Conservation (phyloP, 805 yeast genomes). For the Peterozyma toletana region DNA sequence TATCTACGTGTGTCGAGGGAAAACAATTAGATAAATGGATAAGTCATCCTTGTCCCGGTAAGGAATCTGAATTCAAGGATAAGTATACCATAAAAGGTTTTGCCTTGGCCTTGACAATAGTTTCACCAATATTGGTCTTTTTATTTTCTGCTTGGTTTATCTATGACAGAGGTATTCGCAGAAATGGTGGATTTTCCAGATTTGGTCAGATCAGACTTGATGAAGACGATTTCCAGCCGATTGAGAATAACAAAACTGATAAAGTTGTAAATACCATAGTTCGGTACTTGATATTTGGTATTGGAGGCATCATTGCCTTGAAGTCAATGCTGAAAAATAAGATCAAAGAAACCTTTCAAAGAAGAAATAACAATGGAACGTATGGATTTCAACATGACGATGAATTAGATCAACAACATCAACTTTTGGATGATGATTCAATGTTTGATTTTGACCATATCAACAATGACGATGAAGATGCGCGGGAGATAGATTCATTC, state of each 20-base stretch:
- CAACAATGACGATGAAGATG: conserved; percentile 37
- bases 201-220: conserved; percentile 86
- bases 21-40: conserved; percentile 56
- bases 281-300: conserved; percentile 43
- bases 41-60: conserved; percentile 84
- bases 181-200: conserved; percentile 69
- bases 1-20: conserved; percentile 85
- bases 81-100: conserved; percentile 46
- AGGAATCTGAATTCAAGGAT: conserved; percentile 48
- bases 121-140: conserved; percentile 50
- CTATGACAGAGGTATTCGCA: conserved; percentile 72
- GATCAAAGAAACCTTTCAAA: conserved; percentile 12
- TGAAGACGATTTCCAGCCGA: conserved; percentile 37
- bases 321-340: conserved; percentile 11
- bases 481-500: conserved; percentile 37
- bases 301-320: conserved; percentile 27
- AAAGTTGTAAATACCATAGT: conserved; percentile 52
- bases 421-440: conserved; percentile 20
- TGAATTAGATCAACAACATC: conserved; percentile 9
- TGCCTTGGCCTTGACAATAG: conserved; percentile 43
- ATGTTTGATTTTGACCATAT: conserved; percentile 21
- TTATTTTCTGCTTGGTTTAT: conserved; percentile 56
- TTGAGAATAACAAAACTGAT: conserved; percentile 60
- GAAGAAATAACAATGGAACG: conserved; percentile 21
- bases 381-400: conserved; percentile 13